Evolutionary conservation across 1,139 yeast species (phyloP).

Genomic region (Pichia sp.): DNA sequence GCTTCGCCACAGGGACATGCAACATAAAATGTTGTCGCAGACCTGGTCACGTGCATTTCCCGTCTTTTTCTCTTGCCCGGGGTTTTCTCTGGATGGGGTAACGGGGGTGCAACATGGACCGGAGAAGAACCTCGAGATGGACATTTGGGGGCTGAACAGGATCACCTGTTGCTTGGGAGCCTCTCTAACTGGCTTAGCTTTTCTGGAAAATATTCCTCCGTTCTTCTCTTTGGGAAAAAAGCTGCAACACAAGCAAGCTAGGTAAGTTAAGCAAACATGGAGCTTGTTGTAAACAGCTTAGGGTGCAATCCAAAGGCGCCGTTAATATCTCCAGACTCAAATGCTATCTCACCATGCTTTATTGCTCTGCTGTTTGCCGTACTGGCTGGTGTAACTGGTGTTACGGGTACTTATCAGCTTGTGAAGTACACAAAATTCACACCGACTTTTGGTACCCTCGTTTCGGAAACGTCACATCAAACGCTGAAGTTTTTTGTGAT

Average conservation of each 20-base stretch:
- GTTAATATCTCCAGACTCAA: slow-evolving; percentile 28
- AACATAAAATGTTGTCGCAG: neutral
- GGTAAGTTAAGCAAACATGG: neutral
- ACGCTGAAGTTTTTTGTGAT: slow-evolving; percentile 17
- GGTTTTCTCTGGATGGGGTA: neutral
- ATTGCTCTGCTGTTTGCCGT: slow-evolving; percentile 32
- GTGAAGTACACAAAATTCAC: slow-evolving; percentile 18
- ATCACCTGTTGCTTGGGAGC: too few relatives aligned
- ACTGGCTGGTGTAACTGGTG: slow-evolving; percentile 25
- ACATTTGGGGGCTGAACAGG: neutral
- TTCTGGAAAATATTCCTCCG: too few relatives aligned
- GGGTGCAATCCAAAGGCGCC: slow-evolving; percentile 8
- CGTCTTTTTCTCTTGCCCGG: neutral
- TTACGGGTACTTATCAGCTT: slow-evolving; percentile 34
- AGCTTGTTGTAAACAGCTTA: neutral
- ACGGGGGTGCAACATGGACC: neutral
- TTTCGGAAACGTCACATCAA: slow-evolving; percentile 19
- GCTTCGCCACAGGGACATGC: neutral
- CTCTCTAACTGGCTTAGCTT: too few relatives aligned
- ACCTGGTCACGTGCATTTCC: neutral
- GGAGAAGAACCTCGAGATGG: neutral
- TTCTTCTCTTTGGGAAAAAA: too few relatives aligned
- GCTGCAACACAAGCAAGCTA: too few relatives aligned
- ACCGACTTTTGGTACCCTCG: slow-evolving; percentile 19
- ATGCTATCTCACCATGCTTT: slow-evolving; percentile 58